Base-by-base conservation (phyloP, 768 basidiomycete species). In the Gymnopilus junonius region DNA sequence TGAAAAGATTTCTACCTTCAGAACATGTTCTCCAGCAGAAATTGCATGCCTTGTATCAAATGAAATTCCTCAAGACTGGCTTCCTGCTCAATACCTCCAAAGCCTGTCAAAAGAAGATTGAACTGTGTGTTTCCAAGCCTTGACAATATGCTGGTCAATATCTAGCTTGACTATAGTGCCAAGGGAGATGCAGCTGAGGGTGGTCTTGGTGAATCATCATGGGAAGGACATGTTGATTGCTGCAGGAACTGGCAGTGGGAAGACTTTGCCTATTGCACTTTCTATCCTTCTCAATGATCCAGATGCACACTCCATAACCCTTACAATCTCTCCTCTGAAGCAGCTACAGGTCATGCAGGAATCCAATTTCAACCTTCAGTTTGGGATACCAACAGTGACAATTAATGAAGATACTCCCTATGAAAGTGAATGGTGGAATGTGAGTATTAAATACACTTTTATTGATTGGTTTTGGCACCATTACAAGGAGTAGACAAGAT, bases 191-290 rank as follows among this genome's bases (percentile, higher is more conserved):
- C 73, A 74, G 42, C 68, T 76, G 1, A 23, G 63, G 23, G 64
- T 65, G 8, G 51, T 57, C 39, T 58, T 75, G 5, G 71, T 67
- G 4, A 62, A 68, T 1, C 45, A 29, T 3, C 62, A 68, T 23
- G 62, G 69, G 0, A 43, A 55, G 12, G 67, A 75, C 45, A 67
- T 61, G 15, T 23, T 74, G 10, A 53, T 74, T 25, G 37, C 65
- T 35, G 70, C 73, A 6, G 73, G 73, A 3, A 74, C 70, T n/a
- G 71, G 72, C 11, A 69, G 67, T 42, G 73, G 73, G 6, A 76
- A 77, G 64, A 75, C 73, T 11, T 58, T 77, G 3, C 67, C 69
- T 6, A 71, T 70, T 15, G 70, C 69, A 12, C 60, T 77, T 1
- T 68, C 43, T 27, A 63, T 70, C 29, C 65, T 75, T 2, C 63